phyloP scores from a whole-genome alignment of 768 basidiomycete species.

The Boletus speciosus region DNA sequence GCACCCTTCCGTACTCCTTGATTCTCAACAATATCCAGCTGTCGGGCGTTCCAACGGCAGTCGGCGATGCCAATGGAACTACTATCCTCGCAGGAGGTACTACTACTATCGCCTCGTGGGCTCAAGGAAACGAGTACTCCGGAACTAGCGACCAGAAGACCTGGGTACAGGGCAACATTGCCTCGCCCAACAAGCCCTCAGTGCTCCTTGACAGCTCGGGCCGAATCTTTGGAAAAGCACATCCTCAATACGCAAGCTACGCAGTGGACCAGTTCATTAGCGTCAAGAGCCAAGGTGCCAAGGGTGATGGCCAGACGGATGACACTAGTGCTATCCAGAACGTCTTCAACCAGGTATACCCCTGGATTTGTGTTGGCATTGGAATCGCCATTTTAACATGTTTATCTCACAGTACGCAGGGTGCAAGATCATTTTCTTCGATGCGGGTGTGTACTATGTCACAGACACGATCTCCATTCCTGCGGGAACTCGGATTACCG shows the following conservation, averaged over 20 bases:
- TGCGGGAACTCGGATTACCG: constrained; percentile 44
- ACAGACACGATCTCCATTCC: constrained; percentile 47
- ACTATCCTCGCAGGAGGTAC: constrained; percentile 37
- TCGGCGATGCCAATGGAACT: constrained; percentile 30
- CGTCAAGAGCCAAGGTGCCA: constrained; percentile 64
- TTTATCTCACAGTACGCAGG: constrained; percentile 49
- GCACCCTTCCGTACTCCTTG: constrained; percentile 31
- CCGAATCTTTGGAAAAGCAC: constrained; percentile 56
- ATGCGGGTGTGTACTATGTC: constrained; percentile 54
- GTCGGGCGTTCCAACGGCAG: constrained; percentile 32
- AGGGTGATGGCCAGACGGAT: constrained; percentile 71
- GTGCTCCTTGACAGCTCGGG: constrained; percentile 55
- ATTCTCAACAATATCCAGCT: constrained; percentile 36
- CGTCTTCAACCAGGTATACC: constrained; percentile 50
- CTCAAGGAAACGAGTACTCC: constrained; percentile 65
- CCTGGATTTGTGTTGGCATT: neutral
- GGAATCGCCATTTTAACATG: neutral
- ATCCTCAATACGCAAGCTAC: constrained; percentile 64
- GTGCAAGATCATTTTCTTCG: constrained; percentile 79
- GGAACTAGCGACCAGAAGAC: constrained; percentile 43
- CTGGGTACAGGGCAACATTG: constrained; percentile 51
- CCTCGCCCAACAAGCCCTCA: constrained; percentile 47
- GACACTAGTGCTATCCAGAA: constrained; percentile 65
- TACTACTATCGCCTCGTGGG: constrained; percentile 52
- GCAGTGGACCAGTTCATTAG: constrained; percentile 63